Evolutionary conservation across 2,329 filamentous ascomycete species (phyloP), one percentile per base, ranked within the genome.

Genomic region (Epicoccum sorghinum): DNA sequence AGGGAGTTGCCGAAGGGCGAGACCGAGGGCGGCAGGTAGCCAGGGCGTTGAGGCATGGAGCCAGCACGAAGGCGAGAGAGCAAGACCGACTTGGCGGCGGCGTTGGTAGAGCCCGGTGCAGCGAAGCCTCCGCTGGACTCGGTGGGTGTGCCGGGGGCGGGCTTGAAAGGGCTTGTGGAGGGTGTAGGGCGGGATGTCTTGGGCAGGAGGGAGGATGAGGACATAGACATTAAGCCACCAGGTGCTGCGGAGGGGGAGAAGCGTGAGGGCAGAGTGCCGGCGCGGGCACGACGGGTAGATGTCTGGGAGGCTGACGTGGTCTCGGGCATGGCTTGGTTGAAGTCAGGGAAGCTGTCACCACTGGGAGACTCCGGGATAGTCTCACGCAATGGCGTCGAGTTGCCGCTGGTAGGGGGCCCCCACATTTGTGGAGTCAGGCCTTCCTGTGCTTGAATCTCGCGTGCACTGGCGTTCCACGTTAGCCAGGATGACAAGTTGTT

Each of bases 371-470:
- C 95, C 60, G 93, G 93, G 58, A 99, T 98, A 62, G 93, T 97
- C 79, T 98, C 95, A 70, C 95, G 91, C 46, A 99, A 84, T 65
- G 95, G 95, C 37, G 93, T 97, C 18, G 93, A 97, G 76, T 96
- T 93, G 62, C 93, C 95, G 74, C 93, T 97, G 51, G 93, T 96
- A 43, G 95, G 93, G 62, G 95, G 93, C 9, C 95, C 92, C 95
- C 95, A 98, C 47, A 88, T 77, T 75, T 85, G 83, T 70, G 82
- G 88, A 72, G 81, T 79, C 44, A 96, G 83, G 46, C 93, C 93
- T 83, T 98, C 93, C 79, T 97, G 93, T 49, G 93, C 93, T 79
- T 98, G 93, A 59, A 98, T 97, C 77, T 99, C 95, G 75, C 95
- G 86, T 63, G 95, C 93, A 72, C 93, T 96, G 68, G 58, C 44